These are phyloP conservation scores for Ganoderma leucocontextum DNA, from an alignment of 1,284 basidiomycete species.

Conservation along the genomic window DNA sequence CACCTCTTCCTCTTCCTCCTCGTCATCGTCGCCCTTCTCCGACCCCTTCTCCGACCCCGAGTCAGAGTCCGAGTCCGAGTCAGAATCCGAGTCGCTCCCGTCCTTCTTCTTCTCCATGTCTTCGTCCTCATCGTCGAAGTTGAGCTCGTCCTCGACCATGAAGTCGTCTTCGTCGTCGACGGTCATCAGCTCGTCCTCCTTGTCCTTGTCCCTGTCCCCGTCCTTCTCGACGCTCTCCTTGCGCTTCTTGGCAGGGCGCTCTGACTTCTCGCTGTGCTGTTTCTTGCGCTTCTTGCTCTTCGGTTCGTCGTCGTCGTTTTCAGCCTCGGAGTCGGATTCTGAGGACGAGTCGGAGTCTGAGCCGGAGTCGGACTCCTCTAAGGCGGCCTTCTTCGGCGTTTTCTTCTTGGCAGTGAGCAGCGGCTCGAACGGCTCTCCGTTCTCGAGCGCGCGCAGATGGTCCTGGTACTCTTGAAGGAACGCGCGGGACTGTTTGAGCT, in stretches of 20 bases:
- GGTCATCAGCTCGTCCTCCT: constrained; percentile 34
- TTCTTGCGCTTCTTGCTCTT: constrained; percentile 62
- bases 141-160: constrained; percentile 39
- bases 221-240: constrained; percentile 36
- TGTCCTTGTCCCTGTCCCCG: constrained; percentile 23
- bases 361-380: constrained; percentile 16
- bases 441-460: constrained; percentile 56
- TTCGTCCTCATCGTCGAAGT: constrained; percentile 37
- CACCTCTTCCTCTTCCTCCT: constrained; percentile 45
- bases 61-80: constrained; percentile 33
- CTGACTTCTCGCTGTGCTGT: constrained; percentile 45
- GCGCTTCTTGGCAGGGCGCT: constrained; percentile 53
- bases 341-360: constrained; percentile 17
- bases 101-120: constrained; percentile 34
- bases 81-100: constrained; percentile 19
- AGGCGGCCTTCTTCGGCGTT: constrained; percentile 23
- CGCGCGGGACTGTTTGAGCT: constrained; percentile 51
- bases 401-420: constrained; percentile 47
- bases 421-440: constrained; percentile 53
- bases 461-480: constrained; percentile 52
- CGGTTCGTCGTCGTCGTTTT: constrained; percentile 18
- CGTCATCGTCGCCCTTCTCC: constrained; percentile 37
- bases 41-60: constrained; percentile 12
- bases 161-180: constrained; percentile 40
- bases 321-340: constrained; percentile 19